Evolutionary conservation across 148 eudicot genomes (phyloP).

Genomic region (Nepenthes gracilis): DNA sequence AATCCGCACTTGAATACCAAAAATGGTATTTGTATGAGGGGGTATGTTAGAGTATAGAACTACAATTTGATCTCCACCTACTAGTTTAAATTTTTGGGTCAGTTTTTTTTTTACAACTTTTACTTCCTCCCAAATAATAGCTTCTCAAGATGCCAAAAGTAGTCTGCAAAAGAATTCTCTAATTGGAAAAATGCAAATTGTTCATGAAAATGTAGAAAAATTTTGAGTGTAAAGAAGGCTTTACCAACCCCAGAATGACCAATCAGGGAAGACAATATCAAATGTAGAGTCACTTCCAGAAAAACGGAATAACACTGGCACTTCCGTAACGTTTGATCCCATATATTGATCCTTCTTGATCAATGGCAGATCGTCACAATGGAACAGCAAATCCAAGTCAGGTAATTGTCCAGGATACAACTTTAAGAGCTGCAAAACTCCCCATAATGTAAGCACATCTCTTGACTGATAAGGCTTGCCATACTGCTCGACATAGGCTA

Average conservation of each 20-base stretch:
- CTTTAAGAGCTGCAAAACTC: slow-evolving; percentile 27
- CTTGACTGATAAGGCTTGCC: slow-evolving; percentile 22
- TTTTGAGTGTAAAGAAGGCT: background rate
- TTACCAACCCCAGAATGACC: slow-evolving; percentile 91
- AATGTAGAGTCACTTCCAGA: slow-evolving; percentile 40
- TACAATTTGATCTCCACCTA: too few relatives aligned
- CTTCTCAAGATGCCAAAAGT: too few relatives aligned
- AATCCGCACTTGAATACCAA: too few relatives aligned
- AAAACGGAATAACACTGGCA: slow-evolving; percentile 50
- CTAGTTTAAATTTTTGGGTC: too few relatives aligned
- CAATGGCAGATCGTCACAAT: slow-evolving; percentile 43
- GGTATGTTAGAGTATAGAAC: too few relatives aligned
- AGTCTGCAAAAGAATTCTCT: too few relatives aligned
- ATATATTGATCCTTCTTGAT: slow-evolving; percentile 22
- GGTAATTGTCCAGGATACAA: slow-evolving; percentile 29
- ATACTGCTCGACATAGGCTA: slow-evolving; percentile 21
- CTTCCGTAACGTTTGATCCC: slow-evolving; percentile 10
- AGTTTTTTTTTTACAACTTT: too few relatives aligned
- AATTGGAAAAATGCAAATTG: too few relatives aligned
- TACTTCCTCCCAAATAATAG: too few relatives aligned
- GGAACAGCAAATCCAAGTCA: slow-evolving; percentile 28
- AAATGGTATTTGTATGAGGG: too few relatives aligned
- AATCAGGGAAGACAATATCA: slow-evolving; percentile 62
- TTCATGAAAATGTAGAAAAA: too few relatives aligned
- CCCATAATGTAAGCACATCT: slow-evolving; percentile 27